Evolutionary conservation across 257 asterid genomes (phyloP).

Genomic region (Gentiana dahurica): DNA sequence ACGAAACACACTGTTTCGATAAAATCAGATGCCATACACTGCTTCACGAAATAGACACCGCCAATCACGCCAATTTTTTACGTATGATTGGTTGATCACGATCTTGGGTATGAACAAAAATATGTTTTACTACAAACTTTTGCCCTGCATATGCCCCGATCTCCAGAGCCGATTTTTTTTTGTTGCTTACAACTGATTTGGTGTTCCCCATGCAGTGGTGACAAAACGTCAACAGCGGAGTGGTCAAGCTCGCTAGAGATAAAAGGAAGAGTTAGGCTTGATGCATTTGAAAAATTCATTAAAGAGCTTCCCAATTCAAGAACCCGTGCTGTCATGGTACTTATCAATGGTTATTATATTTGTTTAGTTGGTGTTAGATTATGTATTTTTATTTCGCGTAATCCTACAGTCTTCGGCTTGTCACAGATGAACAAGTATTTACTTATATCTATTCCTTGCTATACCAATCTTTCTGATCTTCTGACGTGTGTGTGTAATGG

Average conservation of each 20-base stretch:
- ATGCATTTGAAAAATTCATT: constrained; percentile 83
- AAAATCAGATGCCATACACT: too few species aligned
- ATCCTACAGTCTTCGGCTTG: constrained; percentile 23
- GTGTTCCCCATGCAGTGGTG: constrained; percentile 56
- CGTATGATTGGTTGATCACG: too few species aligned
- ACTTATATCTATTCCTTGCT: constrained; percentile 11
- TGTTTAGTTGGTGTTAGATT: constrained; percentile 35
- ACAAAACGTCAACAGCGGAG: constrained; percentile 63
- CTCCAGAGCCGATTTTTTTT: too few species aligned
- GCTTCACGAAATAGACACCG: too few species aligned
- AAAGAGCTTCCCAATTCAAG: constrained; percentile 93
- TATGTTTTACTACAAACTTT: too few species aligned
- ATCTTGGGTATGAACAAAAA: too few species aligned
- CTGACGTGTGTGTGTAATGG: constrained; percentile 23
- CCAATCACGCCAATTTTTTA: too few species aligned
- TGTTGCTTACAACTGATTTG: constrained; percentile 1
- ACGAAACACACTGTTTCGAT: too few species aligned
- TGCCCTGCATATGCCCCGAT: too few species aligned
- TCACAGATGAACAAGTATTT: constrained; percentile 19
- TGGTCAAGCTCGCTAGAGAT: constrained; percentile 86
- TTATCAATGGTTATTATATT: constrained; percentile 39
- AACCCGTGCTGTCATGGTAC: constrained; percentile 99
- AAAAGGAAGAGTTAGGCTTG: constrained; percentile 92
- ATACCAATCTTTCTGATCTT: constrained; percentile 15
- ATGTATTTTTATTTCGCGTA: constrained; percentile 13